These are phyloP conservation scores for Boletus rex-veris DNA, from an alignment of 768 basidiomycete genomes.

Conservation along the genomic window DNA sequence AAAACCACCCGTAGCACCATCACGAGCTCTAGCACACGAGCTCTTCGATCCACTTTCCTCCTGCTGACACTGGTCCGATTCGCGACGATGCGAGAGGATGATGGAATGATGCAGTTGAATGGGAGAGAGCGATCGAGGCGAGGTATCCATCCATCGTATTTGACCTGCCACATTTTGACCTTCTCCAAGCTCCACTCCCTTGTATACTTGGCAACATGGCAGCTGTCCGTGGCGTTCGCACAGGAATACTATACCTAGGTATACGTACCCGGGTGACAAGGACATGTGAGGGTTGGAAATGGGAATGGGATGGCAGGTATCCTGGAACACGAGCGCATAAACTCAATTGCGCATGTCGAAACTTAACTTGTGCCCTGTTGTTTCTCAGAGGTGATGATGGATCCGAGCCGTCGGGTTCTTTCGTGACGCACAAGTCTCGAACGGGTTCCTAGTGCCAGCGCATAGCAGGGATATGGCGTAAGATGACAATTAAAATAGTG, in stretches of 20 bases:
- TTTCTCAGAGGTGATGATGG: constrained; percentile 1
- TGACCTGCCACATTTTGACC: no score
- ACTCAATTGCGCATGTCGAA: constrained; percentile 7
- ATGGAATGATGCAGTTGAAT: not conserved
- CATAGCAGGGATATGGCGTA: not conserved
- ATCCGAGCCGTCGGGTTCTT: constrained; percentile 10
- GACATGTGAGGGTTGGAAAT: constrained; percentile 1
- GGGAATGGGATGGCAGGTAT: constrained; percentile 3
- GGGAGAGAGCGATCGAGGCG: not conserved
- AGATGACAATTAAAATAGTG: constrained; percentile 1
- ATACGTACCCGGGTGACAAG: not conserved
- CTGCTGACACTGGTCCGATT: not conserved
- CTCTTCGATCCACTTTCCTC: no score
- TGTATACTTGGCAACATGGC: not conserved
- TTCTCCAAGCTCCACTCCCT: no score
- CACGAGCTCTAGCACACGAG: no score
- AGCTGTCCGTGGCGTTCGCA: constrained; percentile 7
- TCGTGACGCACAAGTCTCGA: not conserved
- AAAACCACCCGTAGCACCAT: no score
- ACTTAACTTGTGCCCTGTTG: constrained; percentile 4
- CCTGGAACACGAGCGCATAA: not conserved
- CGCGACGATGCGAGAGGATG: not conserved
- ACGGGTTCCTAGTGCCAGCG: not conserved
- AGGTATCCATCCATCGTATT: not conserved
- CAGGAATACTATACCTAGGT: constrained; percentile 10